Evolutionary conservation across 768 basidiomycete genomes (phyloP).

Genomic region (Postia placenta): DNA sequence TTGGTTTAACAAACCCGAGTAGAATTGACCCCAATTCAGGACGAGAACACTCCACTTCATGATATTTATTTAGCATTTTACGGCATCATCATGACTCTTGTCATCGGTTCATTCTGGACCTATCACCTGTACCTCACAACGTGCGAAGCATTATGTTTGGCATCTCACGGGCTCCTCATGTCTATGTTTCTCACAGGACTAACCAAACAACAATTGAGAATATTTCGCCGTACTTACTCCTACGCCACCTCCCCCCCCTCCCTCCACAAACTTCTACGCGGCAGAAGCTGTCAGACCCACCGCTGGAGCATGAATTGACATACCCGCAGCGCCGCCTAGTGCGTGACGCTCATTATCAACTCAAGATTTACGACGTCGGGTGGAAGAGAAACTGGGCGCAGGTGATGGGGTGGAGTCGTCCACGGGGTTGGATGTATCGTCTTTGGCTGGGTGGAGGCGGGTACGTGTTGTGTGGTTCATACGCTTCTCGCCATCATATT

Average conservation of each 20-base stretch:
- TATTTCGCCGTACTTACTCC: slow-evolving; percentile 66
- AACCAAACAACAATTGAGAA: slow-evolving; percentile 85
- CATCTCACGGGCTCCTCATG: not conserved
- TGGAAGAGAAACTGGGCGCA: slow-evolving; percentile 67
- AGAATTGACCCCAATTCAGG: slow-evolving; percentile 28
- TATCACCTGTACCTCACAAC: slow-evolving; percentile 76
- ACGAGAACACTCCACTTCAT: slow-evolving; percentile 63
- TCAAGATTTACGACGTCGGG: slow-evolving; percentile 69
- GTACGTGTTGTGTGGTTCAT: slow-evolving; percentile 34
- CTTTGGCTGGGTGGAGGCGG: slow-evolving; percentile 57
- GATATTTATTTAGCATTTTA: slow-evolving; percentile 58
- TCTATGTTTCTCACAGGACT: slow-evolving; percentile 37
- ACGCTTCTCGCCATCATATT: not conserved
- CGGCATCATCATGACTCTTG: slow-evolving; percentile 53
- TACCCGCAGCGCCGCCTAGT: slow-evolving; percentile 60
- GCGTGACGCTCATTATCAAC: slow-evolving; percentile 50
- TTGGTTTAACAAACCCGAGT: too few relatives aligned
- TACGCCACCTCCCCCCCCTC: slow-evolving; percentile 64
- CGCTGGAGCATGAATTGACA: slow-evolving; percentile 66
- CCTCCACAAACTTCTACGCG: slow-evolving; percentile 23
- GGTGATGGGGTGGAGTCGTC: slow-evolving; percentile 54
- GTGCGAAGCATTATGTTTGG: slow-evolving; percentile 50
- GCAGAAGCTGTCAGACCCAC: slow-evolving; percentile 57
- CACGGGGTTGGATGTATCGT: slow-evolving; percentile 46
- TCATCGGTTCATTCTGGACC: slow-evolving; percentile 68